phyloP scores from a whole-genome alignment of 495 filamentous ascomycete genomes.

The Massariosphaeria phaeospora region DNA sequence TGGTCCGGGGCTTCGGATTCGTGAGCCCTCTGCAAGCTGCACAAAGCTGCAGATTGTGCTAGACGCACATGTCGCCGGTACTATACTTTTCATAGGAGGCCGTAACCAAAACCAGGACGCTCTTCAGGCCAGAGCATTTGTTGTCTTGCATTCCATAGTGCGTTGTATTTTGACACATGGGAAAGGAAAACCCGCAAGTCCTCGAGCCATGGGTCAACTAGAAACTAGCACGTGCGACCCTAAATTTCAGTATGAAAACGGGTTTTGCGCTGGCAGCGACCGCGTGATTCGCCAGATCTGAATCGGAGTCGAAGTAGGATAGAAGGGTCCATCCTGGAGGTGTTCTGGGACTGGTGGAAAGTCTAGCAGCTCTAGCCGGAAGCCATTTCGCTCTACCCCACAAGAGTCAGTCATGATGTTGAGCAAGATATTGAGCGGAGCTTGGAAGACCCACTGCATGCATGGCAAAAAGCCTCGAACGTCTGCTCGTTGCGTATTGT shows the following conservation, averaged over 20 bases:
- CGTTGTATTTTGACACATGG: too few relatives aligned
- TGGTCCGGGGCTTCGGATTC: conserved; percentile 12
- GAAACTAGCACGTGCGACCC: conserved; percentile 9
- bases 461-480: conserved; percentile 51
- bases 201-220: neutral
- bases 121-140: conserved; percentile 3
- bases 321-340: conserved; percentile 36
- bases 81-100: too few relatives aligned
- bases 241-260: conserved; percentile 11
- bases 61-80: too few relatives aligned
- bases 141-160: neutral
- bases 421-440: neutral
- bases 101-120: too few relatives aligned
- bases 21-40: neutral
- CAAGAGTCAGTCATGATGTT: conserved; percentile 23
- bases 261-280: neutral
- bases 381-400: conserved; percentile 33
- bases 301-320: conserved; percentile 36
- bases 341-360: conserved; percentile 27
- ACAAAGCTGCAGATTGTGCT: too few relatives aligned
- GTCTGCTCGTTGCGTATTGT: conserved; percentile 62
- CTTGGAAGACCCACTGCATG: conserved; percentile 48
- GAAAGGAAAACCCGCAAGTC: too few relatives aligned
- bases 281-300: conserved; percentile 35
- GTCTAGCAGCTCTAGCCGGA: conserved; percentile 31